Conservation (phyloP, 2,329 filamentous ascomycete genomes). For the Xenoacremonium recifei region DNA sequence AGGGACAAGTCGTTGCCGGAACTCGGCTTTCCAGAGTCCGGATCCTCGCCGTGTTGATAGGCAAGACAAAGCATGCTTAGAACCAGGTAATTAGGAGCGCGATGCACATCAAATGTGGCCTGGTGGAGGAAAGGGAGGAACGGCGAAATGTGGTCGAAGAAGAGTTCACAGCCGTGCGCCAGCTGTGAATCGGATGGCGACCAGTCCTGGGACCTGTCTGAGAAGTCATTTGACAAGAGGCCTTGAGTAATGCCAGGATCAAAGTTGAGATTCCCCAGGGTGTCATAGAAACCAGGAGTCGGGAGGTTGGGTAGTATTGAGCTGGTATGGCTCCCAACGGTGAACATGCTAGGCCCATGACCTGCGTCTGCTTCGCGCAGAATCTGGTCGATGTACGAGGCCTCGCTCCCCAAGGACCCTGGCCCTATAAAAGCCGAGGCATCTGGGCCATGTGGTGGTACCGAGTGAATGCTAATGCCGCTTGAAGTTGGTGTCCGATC, state of each 20-base stretch:
- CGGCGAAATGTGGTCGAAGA: constrained; percentile 18
- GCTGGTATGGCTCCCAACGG: too few relatives aligned
- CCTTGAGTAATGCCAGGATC: not conserved
- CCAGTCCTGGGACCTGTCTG: not conserved
- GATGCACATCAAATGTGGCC: constrained; percentile 32
- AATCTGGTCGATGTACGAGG: too few relatives aligned
- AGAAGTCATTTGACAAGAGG: not conserved
- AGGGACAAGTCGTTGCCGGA: constrained; percentile 15
- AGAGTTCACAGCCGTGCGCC: constrained; percentile 2
- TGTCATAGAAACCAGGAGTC: too few relatives aligned
- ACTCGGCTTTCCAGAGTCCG: constrained; percentile 26
- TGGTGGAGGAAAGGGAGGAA: constrained; percentile 38
- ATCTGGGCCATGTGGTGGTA: too few relatives aligned
- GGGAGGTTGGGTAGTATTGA: too few relatives aligned
- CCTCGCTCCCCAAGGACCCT: too few relatives aligned
- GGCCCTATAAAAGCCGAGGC: too few relatives aligned
- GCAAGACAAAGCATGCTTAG: constrained; percentile 36
- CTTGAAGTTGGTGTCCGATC: too few relatives aligned
- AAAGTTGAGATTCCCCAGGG: too few relatives aligned
- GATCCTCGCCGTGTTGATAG: constrained; percentile 38
- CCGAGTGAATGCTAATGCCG: too few relatives aligned
- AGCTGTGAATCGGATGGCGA: not conserved
- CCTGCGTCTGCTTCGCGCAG: too few relatives aligned
- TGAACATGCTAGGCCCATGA: too few relatives aligned
- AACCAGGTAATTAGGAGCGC: constrained; percentile 23